A percentile compares a stretch with the other conserved stretches of the same genome.
Evolutionary conservation across 495 filamentous ascomycete species (phyloP).

Genomic region (Tetracladium marchalianum): DNA sequence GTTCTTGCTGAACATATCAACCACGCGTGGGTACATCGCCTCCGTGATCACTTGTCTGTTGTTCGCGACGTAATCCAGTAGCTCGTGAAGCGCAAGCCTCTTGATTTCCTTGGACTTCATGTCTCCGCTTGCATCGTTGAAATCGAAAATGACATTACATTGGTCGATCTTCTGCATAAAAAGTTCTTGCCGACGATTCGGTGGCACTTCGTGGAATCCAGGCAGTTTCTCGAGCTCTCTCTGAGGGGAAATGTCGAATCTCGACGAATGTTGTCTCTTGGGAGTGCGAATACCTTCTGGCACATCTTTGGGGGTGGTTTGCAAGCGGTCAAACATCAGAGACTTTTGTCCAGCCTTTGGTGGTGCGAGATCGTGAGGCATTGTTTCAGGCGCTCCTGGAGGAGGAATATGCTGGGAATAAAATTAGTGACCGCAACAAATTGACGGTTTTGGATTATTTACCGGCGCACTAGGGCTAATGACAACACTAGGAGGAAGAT

Average conservation of each 20-base stretch:
- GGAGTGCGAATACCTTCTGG: slow-evolving; percentile 92
- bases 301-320: slow-evolving; percentile 88
- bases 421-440: background rate
- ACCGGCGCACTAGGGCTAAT: slow-evolving; percentile 94
- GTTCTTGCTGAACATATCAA: slow-evolving; percentile 99
- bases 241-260: slow-evolving; percentile 96
- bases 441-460: slow-evolving; percentile 30
- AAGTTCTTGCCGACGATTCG: slow-evolving; percentile 87
- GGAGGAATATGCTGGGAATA: slow-evolving; percentile 75
- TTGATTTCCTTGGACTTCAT: slow-evolving; percentile 99
- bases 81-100: slow-evolving; percentile 87
- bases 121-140: slow-evolving; percentile 95
- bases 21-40: slow-evolving; percentile 96
- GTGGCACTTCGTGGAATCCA: slow-evolving; percentile 97
- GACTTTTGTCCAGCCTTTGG: slow-evolving; percentile 83
- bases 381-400: slow-evolving; percentile 89
- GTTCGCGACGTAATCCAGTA: slow-evolving; percentile 96
- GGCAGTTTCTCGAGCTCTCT: slow-evolving; percentile 94
- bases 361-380: slow-evolving; percentile 95
- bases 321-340: slow-evolving; percentile 79
- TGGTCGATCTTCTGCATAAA: slow-evolving; percentile 99
- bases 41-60: slow-evolving; percentile 98
- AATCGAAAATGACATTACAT: slow-evolving; percentile 99
- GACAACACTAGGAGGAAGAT: slow-evolving; percentile 79
- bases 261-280: slow-evolving; percentile 91